Conservation (phyloP, 805 yeast genomes). For the Yarrowia sp. region DNA sequence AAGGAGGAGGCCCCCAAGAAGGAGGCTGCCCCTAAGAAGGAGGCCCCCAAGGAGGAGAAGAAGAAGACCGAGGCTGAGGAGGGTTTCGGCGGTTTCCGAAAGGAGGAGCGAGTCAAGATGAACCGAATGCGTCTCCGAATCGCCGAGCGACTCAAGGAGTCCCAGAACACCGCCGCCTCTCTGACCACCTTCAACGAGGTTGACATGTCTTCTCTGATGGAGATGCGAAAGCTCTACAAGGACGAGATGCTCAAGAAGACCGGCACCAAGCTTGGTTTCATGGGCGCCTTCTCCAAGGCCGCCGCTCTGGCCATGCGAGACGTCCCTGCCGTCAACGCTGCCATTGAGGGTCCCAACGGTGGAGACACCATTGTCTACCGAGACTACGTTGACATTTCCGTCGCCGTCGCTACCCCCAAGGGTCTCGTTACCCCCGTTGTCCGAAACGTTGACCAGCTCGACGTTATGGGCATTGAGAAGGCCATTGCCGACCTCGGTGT, state of each 20-base stretch:
- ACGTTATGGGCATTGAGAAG: slow-evolving; percentile 83
- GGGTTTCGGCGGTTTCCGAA: slow-evolving; percentile 61
- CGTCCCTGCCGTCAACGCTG: slow-evolving; percentile 91
- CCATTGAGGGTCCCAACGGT: slow-evolving; percentile 67
- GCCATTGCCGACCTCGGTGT: slow-evolving; percentile 77
- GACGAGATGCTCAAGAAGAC: slow-evolving; percentile 93
- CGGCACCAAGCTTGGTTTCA: slow-evolving; percentile 94
- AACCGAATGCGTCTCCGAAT: slow-evolving; percentile 99
- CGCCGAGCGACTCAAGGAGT: slow-evolving; percentile 98
- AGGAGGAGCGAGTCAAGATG: slow-evolving; percentile 92
- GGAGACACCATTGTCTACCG: slow-evolving; percentile 91
- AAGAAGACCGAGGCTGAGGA: slow-evolving; percentile 37
- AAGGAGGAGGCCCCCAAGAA: slow-evolving; percentile 36
- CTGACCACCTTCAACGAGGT: slow-evolving; percentile 97
- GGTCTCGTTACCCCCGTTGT: slow-evolving; percentile 98
- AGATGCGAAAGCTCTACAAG: slow-evolving; percentile 93
- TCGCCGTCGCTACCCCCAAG: slow-evolving; percentile 99
- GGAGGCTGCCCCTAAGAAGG: slow-evolving; percentile 25
- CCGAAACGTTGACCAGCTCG: slow-evolving; percentile 90
- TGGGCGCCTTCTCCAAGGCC: slow-evolving; percentile 98
- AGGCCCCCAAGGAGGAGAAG: slow-evolving; percentile 31
- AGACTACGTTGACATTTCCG: slow-evolving; percentile 91
- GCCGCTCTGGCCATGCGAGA: slow-evolving; percentile 89
- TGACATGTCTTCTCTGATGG: slow-evolving; percentile 88
- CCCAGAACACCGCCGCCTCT: slow-evolving; percentile 98